Conservation (phyloP, 2,329 filamentous ascomycete species). For the Talaromyces amestolkiae region DNA sequence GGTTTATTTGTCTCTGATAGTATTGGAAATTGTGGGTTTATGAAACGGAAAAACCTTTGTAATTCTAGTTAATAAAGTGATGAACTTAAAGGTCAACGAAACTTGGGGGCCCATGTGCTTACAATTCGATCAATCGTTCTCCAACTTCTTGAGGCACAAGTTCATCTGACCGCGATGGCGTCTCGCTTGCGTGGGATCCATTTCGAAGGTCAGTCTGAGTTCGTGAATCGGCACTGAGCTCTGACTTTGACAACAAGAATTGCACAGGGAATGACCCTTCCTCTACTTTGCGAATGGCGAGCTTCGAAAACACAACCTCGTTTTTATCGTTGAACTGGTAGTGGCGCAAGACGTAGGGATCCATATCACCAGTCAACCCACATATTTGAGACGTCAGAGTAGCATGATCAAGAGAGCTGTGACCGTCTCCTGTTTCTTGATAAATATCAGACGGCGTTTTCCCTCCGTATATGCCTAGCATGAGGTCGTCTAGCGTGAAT, state of each 20-base stretch:
- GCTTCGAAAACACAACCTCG: constrained; percentile 12
- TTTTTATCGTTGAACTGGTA: constrained; percentile 9
- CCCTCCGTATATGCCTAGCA: constrained; percentile 10
- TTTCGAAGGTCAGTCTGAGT: constrained; percentile 2
- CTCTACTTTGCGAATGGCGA: constrained; percentile 10
- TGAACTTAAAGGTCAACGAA: too few relatives aligned
- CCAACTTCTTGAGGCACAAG: constrained; percentile 15
- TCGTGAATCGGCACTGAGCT: constrained; percentile 11
- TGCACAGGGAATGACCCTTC: constrained; percentile 6
- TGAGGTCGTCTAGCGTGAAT: constrained; percentile 13
- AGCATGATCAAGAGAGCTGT: constrained; percentile 6
- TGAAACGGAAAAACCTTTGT: constrained; percentile 7
- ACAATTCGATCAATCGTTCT: constrained; percentile 15
- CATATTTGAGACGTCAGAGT: constrained; percentile 7
- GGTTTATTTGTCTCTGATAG: constrained; percentile 8
- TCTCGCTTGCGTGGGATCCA: not conserved
- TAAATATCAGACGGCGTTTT: not conserved
- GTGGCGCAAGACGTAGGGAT: constrained; percentile 13
- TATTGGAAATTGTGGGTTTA: constrained; percentile 14
- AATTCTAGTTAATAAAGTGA: too few relatives aligned
- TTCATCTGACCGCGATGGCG: not conserved
- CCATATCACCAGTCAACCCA: constrained; percentile 11
- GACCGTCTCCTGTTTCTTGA: not conserved
- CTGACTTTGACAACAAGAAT: constrained; percentile 11
- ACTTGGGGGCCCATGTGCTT: not conserved